Base-by-base conservation (phyloP, 192 early-diverging fungal species). In the Coemansia sp. region DNA sequence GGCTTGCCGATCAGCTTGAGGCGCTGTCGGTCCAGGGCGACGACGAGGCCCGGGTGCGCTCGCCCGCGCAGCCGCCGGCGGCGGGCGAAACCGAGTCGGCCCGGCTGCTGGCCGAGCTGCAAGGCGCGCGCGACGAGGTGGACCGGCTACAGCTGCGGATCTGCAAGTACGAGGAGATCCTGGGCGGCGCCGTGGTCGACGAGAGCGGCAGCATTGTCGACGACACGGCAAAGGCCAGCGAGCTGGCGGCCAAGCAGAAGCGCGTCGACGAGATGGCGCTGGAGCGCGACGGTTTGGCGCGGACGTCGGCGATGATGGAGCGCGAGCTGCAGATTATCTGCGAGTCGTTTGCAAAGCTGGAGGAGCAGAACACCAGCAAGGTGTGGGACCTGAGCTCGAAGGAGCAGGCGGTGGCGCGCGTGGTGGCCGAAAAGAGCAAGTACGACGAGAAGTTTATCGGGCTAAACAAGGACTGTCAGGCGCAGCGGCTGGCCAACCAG, bases 381-480 rank as follows among this genome's bases (percentile, higher is more conserved):
- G 87, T 92, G 3, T 82, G 92, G 52, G 83, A 88, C 58, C 65
- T 91, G 26, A 67, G 77, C 10, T 75, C 83, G 35, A 91, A 88
- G 72, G 87, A 92, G 63, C 89, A 92, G 50, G 82, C 87, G 7
- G 84, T 92, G 23, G 62, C 83, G 49, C 85, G 85, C 36, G 68
- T 92, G 2, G 53, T 85, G n/a, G 86, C 88, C 8, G 92, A 98
- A 64, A 91, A 84, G 75, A 80, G 84, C 47, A 91, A 90, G 74
- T 83, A 84, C 50, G 90, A 91, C 25, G 87, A 92, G 12, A 98
- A 92, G 56, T 92, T 87, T 41, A 79, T 74, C 8, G 76, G 78
- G 50, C 60, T 93, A 19, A 79, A 81, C 34, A 86, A 87, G 64
- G 82, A 89, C 41, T 86, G 74, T 47, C 88, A 85, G 21, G 77